Base-by-base conservation (phyloP, 352 stramenopile species). In the Phytopythium oedochilum region DNA sequence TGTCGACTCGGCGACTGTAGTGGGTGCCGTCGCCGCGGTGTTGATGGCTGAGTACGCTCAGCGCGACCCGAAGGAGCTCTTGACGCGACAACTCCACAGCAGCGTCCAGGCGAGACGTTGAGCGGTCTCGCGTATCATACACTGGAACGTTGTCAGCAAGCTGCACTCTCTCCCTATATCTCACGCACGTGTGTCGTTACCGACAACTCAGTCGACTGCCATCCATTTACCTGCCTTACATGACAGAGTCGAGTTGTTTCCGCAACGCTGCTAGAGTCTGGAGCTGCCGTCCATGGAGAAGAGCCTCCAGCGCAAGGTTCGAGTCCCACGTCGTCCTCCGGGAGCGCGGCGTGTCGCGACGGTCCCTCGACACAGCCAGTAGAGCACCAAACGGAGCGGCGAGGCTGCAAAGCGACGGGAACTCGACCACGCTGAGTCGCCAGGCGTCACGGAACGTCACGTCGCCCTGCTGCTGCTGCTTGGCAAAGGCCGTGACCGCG, bases 41-140 rank as follows among this genome's bases (percentile, higher is more conserved):
- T 80, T 87, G 23, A 52, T 68, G 17, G 58, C 63, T 34, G 78
- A 89, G 45, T 79, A 73, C 45, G 72, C 82, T 18, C 61, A 68
- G 22, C 66, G 68, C 31, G 78, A 89, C 55, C 53, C 68, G 2
- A 81, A 80, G 15, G 63, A 83, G 20, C 40, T 61, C 39, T 66
- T 89, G 20, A 75, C 68, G 12, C 68, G 69, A 12, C 66, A 82
- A 31, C 47, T 83, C 28, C 22, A 52, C 32, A 25, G 28, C 10
- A 56, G 57, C 29, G 57, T 53, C 44, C 51, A 43, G 38, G 42
- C 15, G 40, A 56, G 28, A 51, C 26, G 43, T 15, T 44, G n/a
- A 39, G 44, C 15, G 44, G 17, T 29, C 17, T 32, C 22, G n/a
- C n/a, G n/a, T n/a, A n/a, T n/a, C n/a, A n/a, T n/a, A n/a, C n/a